Base-by-base conservation (phyloP, 2,329 filamentous ascomycete species). In the Verticillium isaacii region DNA sequence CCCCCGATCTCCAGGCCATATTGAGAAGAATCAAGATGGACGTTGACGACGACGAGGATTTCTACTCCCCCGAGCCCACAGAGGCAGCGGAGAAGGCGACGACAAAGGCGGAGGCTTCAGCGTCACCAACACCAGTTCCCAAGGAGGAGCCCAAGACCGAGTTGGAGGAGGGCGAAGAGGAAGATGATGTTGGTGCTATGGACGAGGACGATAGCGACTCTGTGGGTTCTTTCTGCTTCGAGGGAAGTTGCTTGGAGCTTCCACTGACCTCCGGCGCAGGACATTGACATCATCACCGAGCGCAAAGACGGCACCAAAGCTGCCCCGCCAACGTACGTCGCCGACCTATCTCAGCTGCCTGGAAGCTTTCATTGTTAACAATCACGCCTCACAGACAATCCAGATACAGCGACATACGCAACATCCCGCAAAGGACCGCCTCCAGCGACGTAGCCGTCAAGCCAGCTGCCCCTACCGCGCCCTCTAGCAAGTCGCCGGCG, bases 271-370 rank as follows among this genome's bases (percentile, higher is more conserved):
- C 25, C 17, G 34, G 25, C 54, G 32, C 63, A 88, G 83, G 87
- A 89, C 64, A 86, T 89, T 69, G 86, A 89, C 66, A 89, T 89
- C 67, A 87, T 89, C 68, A 89, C 84, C 23, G 86, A 89, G 70
- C 80, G 85, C 62, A 88, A 87, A 77, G 86, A 89, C 68, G 85
- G 85, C 69, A 80, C 82, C 61, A 87, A 85, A 63, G 79, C 85
- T 61, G 80, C 82, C 59, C 83, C 85, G 59, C 82, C 85, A 65
- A 76, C 80, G 85, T 88, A 76, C 67, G 85, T 75, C 50, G 57
- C 25, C 19, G 14, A 56, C 25, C 3, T 56, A 58, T 19, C 4
- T n/a, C 45, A 29, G 6, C 54, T 9, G 34, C 19, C 41, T 37
- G 19, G 0, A 54, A 36, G 8, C 61, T 63, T 29, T 60, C 45